A percentile compares a stretch with the other conserved stretches of the same genome.
phyloP scores from a whole-genome alignment of 2,329 filamentous ascomycete species.

The Cryoendolithus antarcticus region DNA sequence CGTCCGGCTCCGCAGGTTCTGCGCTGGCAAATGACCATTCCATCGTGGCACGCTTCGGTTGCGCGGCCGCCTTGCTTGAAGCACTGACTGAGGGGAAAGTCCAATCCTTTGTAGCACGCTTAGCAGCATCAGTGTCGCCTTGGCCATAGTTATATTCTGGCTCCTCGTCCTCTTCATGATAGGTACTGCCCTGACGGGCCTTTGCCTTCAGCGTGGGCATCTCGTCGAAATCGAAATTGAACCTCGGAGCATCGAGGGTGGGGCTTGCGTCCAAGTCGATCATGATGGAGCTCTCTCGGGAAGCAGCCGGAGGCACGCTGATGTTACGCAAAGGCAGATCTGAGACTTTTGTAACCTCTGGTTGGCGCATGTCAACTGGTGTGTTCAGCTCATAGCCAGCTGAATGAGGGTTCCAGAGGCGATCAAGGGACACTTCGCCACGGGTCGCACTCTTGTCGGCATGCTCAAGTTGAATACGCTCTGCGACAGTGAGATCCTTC shows the following conservation, averaged over 20 bases:
- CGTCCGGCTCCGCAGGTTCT: slow-evolving; percentile 15
- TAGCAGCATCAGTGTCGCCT: slow-evolving; percentile 21
- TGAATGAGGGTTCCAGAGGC: slow-evolving; percentile 43
- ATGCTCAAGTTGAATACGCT: slow-evolving; percentile 35
- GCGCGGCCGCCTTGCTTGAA: slow-evolving; percentile 14
- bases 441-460: slow-evolving; percentile 46
- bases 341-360: slow-evolving; percentile 25
- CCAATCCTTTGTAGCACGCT: slow-evolving; percentile 41
- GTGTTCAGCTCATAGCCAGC: slow-evolving; percentile 48
- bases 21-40: slow-evolving; percentile 38
- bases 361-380: slow-evolving; percentile 23
- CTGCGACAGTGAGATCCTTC: slow-evolving; percentile 12
- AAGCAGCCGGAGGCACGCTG: slow-evolving; percentile 21
- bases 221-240: slow-evolving; percentile 35
- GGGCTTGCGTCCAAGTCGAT: slow-evolving; percentile 48
- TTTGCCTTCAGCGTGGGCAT: slow-evolving; percentile 45
- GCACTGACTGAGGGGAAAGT: slow-evolving; percentile 35
- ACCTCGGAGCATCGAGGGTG: slow-evolving; percentile 33
- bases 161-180: slow-evolving; percentile 29
- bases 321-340: slow-evolving; percentile 42
- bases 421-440: slow-evolving; percentile 43
- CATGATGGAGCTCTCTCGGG: slow-evolving; percentile 39
- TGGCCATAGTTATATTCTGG: slow-evolving; percentile 21
- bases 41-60: slow-evolving; percentile 31
- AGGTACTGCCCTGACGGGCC: slow-evolving; percentile 10